Percentiles rank a stretch among this genome's conserved stretches.
Conservation (phyloP, 345 rosid genomes). For the Carallia brachiata region DNA sequence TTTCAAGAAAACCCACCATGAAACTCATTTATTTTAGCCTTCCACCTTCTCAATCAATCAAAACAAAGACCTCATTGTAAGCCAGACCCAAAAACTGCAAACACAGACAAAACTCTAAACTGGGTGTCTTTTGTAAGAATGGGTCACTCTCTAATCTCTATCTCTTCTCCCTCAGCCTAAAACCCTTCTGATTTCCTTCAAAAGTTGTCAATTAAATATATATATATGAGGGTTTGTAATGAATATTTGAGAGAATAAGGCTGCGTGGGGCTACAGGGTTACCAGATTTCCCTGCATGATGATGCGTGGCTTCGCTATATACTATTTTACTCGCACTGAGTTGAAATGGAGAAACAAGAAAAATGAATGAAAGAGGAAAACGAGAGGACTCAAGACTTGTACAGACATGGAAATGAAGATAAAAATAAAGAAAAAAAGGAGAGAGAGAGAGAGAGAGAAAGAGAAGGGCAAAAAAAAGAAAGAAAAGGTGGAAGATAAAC, state of each 20-base stretch:
- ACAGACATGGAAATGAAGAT: slow-evolving; percentile 2
- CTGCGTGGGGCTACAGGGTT: not conserved
- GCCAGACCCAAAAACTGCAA: no score
- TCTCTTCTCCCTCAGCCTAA: not conserved
- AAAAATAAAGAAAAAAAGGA: not conserved
- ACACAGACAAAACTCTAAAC: no score
- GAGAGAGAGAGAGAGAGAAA: not conserved
- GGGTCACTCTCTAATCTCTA: not conserved
- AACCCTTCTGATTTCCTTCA: not conserved
- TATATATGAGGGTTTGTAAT: no score
- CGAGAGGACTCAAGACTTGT: slow-evolving; percentile 13
- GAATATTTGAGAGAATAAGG: not conserved
- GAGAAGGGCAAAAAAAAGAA: not conserved
- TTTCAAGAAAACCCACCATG: slow-evolving; percentile 62
- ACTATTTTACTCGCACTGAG: not conserved
- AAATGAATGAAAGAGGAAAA: slow-evolving; percentile 8
- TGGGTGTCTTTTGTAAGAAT: no score
- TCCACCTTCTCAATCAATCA: not conserved
- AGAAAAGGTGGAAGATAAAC: slow-evolving; percentile 34
- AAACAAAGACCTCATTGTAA: no score
- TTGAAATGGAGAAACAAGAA: not conserved
- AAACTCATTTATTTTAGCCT: slow-evolving; percentile 52
- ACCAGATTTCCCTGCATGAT: not conserved
- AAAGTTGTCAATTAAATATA: not conserved
- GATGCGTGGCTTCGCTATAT: not conserved